These are phyloP conservation scores for Ceriops tagal DNA, from an alignment of 345 rosid species.

Conservation along the genomic window DNA sequence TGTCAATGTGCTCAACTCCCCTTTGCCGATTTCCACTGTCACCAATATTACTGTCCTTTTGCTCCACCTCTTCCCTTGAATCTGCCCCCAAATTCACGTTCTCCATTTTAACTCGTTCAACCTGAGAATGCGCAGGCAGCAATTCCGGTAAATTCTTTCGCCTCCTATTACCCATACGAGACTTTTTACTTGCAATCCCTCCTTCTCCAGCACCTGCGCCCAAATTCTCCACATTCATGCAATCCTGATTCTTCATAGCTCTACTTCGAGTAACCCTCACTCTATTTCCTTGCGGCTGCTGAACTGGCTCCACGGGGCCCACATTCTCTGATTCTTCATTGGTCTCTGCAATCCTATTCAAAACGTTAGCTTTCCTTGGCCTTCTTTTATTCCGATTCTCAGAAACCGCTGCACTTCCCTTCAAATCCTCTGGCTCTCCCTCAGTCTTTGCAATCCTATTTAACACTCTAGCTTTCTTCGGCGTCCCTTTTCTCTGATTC, in stretches of 20 bases:
- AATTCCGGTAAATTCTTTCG: slow-evolving; percentile 22
- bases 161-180: slow-evolving; percentile 8
- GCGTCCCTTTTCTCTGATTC: slow-evolving; percentile 18
- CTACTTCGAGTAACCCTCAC: slow-evolving; percentile 24
- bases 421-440: slow-evolving; percentile 8
- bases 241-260: slow-evolving; percentile 10
- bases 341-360: slow-evolving; percentile 18
- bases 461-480: slow-evolving; percentile 34
- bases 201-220: slow-evolving; percentile 17
- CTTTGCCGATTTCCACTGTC: background rate
- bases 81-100: background rate
- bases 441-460: slow-evolving; percentile 12
- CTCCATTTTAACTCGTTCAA: background rate
- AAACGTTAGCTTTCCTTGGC: slow-evolving; percentile 31
- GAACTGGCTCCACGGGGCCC: background rate
- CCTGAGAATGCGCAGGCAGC: slow-evolving; percentile 4
- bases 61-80: background rate
- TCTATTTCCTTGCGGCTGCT: slow-evolving; percentile 7
- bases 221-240: slow-evolving; percentile 9
- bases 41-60: background rate
- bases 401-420: slow-evolving; percentile 6
- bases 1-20: background rate
- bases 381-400: slow-evolving; percentile 20
- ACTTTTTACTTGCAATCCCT: slow-evolving; percentile 23
- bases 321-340: slow-evolving; percentile 14